Base-by-base conservation (phyloP, 768 basidiomycete genomes). In the Leucosporidium yakuticum region DNA sequence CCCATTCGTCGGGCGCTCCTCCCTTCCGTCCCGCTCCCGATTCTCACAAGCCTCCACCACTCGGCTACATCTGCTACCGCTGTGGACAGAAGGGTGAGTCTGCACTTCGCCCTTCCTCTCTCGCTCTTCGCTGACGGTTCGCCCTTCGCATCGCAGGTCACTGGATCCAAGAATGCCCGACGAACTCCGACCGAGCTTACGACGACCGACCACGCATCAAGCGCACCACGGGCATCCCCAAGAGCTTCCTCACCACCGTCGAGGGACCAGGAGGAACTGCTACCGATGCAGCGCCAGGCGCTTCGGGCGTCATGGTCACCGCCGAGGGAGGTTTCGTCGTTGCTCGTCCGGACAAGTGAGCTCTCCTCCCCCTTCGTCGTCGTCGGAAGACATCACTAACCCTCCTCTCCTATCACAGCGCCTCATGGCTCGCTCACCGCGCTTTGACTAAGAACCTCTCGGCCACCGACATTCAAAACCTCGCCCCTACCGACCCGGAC, bases 151-250 rank as follows among this genome's bases (percentile, higher is more conserved):
- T 47, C 47, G 64, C 25, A 97, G 95, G 96, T 50, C 96, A 99
- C 77, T 99, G 96, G 96, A 99, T 99, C 71, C 94, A 99, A 77
- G 91, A 96, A 70, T 99, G 96, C 77, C 96, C 96, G 2, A 96
- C 93, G 9, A 97, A 97, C 78, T 93, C 88, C 74, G 91, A 99
- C 77, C 88, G 91, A 60, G 91, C 94, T 59, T 96, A 88, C 72
- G 91, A 95, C 79, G 88, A 98, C 75, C 83, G 89, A 65, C 95
- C 95, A 57, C 88, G 94, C 32, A 94, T 99, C 78, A 97, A 97
- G 77, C 85, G 96, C 60, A 98, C 96, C 6, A 99, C 96, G 15
- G 96, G 96, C 79, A 99, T 99, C 69, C 96, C 96, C 6, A 85
- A 94, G 73, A 94, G 91, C 77, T 98, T 99, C 86, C 81, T 99